These are phyloP conservation scores for Candida chilensis DNA, from an alignment of 805 yeast genomes.

Conservation along the genomic window DNA sequence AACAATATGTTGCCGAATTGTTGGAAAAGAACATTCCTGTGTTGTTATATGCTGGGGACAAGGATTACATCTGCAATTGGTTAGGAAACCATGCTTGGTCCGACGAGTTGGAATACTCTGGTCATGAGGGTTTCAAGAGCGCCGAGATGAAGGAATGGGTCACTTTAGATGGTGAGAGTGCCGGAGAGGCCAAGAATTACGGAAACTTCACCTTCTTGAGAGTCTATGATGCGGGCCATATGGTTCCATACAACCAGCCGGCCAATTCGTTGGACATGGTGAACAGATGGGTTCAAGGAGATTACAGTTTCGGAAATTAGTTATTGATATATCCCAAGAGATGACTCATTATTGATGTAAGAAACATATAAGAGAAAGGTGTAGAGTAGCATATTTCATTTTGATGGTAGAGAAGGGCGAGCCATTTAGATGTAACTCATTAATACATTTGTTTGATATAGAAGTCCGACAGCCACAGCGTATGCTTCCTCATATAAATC, in stretches of 20 bases:
- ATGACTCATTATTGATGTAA: not conserved
- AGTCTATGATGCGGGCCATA: constrained; percentile 79
- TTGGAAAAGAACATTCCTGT: constrained; percentile 70
- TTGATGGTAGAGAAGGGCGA: too few species aligned
- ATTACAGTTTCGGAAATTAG: constrained; percentile 21
- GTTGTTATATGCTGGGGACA: constrained; percentile 88
- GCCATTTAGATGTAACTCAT: too few species aligned
- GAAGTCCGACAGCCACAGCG: too few species aligned
- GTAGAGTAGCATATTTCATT: too few species aligned
- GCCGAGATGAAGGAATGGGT: too few species aligned
- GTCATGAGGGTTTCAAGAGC: constrained; percentile 37
- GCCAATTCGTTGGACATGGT: constrained; percentile 61
- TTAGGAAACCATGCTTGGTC: constrained; percentile 85
- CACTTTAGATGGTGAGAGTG: too few species aligned
- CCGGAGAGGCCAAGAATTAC: constrained; percentile 71
- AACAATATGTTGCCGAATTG: constrained; percentile 43
- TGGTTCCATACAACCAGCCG: constrained; percentile 90
- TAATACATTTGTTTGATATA: too few species aligned
- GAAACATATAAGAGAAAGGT: too few species aligned
- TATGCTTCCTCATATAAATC: too few species aligned
- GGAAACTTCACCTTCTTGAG: constrained; percentile 70
- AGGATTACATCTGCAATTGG: constrained; percentile 91
- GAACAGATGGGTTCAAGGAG: constrained; percentile 67
- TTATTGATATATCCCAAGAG: too few species aligned
- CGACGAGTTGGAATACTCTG: constrained; percentile 56